Evolutionary conservation across 2,329 filamentous ascomycete genomes (phyloP), one percentile per base, ranked within the genome.

Genomic region (Tolypocladium pustulatum): DNA sequence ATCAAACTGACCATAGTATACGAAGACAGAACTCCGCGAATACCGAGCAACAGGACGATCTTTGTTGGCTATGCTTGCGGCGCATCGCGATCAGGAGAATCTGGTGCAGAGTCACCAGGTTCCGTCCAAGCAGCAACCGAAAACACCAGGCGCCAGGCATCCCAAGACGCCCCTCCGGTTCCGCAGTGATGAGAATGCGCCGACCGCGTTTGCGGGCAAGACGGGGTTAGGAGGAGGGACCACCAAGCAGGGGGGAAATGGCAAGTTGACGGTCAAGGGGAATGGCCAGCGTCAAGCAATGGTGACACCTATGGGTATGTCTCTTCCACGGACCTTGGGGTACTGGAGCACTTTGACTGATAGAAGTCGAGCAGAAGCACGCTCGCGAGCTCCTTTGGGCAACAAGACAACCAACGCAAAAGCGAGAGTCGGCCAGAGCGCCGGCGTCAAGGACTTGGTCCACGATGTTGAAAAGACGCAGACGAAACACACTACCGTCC

Each of bases 371-470:
- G 54, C 54, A 72, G 72, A 65, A 15, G 67, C 68, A 34, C 84
- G 85, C 60, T 86, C 79, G 60, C 86, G 93, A 67, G 91, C 92
- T 41, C 89, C 91, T 15, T 77, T 99, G 54, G 93, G 93, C 38
- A 88, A 90, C 79, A 99, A 99, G 75, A 97, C 93, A 1, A 97
- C 94, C 57, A 99, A 99, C 72, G 91, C 90, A 57, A 97, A 96
- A 77, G 82, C 87, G 60, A 84, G 79, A 69, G 80, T 79, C 55
- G 81, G 85, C 64, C 86, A 88, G 62, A 86, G 85, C 4, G 83
- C 83, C 8, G 86, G 82, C 36, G 86, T 82, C 37, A 87, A 86
- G 66, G 76, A 76, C 60, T 76, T 78, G 27, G 78, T 81, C 46
- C 78, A 81, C 54, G 83, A 86, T 60, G 73, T 82, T 55, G 85